Evolutionary conservation across 2,329 filamentous ascomycete species (phyloP).

Genomic region (Pseudogymnoascus sp.): DNA sequence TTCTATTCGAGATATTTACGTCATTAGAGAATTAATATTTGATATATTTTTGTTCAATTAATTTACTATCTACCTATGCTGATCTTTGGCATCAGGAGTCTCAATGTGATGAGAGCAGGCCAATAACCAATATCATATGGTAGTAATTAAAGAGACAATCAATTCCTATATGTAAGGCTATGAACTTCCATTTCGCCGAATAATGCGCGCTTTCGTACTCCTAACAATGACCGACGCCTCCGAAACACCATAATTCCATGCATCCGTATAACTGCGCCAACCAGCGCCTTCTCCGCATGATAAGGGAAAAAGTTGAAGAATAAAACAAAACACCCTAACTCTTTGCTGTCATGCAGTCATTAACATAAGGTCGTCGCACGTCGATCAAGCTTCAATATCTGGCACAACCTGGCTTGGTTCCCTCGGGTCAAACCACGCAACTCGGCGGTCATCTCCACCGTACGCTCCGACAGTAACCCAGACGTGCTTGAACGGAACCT

Average conservation of each 20-base stretch:
- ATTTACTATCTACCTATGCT: background rate
- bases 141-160: constrained; percentile 5
- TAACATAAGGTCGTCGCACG: constrained; percentile 16
- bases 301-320: constrained; percentile 9
- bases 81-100: background rate
- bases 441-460: constrained; percentile 45
- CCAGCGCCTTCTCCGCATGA: background rate
- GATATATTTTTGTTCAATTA: background rate
- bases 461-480: constrained; percentile 64
- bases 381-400: constrained; percentile 24
- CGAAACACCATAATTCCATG: constrained; percentile 15
- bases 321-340: constrained; percentile 7
- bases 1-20: background rate
- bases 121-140: background rate
- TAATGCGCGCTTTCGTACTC: constrained; percentile 6
- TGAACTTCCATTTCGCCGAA: constrained; percentile 6
- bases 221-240: background rate
- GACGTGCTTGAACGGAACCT: constrained; percentile 54
- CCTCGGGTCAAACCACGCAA: constrained; percentile 30
- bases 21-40: background rate
- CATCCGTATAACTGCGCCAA: constrained; percentile 13
- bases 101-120: background rate
- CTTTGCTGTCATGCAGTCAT: constrained; percentile 5
- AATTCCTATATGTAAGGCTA: constrained; percentile 1
- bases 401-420: constrained; percentile 25